These are phyloP conservation scores for Pichia eremophila DNA, from an alignment of 805 yeast species.

Conservation along the genomic window DNA sequence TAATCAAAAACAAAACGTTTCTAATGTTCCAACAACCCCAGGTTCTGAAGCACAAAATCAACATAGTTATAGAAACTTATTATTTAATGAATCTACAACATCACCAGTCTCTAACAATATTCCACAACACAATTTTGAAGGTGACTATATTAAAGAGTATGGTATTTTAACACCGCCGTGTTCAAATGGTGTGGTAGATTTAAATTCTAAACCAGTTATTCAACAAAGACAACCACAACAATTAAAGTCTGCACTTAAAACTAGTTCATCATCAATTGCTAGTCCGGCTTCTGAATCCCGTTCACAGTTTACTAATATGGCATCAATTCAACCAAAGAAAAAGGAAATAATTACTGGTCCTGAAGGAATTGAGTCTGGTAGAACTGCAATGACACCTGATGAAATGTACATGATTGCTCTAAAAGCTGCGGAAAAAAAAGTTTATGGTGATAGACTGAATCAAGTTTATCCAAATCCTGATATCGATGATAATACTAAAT, in stretches of 20 bases:
- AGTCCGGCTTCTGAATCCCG: constrained; percentile 1
- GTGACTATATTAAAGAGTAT: background rate
- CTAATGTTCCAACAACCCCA: background rate
- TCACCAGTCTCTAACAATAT: background rate
- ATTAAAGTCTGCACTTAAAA: constrained; percentile 5
- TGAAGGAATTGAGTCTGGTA: background rate
- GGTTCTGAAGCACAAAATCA: background rate
- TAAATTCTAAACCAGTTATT: background rate
- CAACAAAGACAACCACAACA: background rate
- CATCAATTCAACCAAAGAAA: background rate
- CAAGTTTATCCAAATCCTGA: background rate
- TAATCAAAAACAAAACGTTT: background rate
- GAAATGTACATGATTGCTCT: constrained; percentile 49
- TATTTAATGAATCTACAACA: background rate
- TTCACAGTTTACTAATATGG: background rate
- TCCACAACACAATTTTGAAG: background rate
- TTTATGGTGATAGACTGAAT: constrained; percentile 33
- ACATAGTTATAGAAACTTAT: constrained; percentile 9
- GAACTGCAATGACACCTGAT: constrained; percentile 28
- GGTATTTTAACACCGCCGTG: background rate
- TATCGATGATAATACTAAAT: constrained; percentile 20
- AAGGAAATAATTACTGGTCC: background rate
- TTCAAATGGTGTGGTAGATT: background rate
- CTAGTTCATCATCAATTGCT: constrained; percentile 2
- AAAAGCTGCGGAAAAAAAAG: constrained; percentile 46